Conservation (phyloP, 2,329 filamentous ascomycete genomes). For the Aspergillaceae sp. region DNA sequence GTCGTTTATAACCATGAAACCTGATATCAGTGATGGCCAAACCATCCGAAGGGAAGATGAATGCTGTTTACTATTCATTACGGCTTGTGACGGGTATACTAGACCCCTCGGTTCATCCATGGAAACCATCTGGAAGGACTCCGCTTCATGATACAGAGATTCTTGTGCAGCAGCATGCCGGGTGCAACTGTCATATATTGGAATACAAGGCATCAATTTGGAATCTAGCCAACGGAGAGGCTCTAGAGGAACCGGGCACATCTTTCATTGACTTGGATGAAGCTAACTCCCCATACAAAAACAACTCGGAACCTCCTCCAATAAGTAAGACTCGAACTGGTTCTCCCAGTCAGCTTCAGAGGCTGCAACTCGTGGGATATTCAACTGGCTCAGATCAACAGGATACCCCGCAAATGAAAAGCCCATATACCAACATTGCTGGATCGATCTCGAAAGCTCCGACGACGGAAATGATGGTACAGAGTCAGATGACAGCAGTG, state of each 20-base stretch:
- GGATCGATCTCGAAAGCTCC: slow-evolving; percentile 12
- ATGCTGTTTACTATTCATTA: slow-evolving; percentile 15
- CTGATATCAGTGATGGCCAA: slow-evolving; percentile 1
- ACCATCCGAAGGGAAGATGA: slow-evolving; percentile 13
- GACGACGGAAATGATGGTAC: slow-evolving; percentile 8
- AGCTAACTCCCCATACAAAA: not conserved
- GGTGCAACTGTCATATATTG: slow-evolving; percentile 12
- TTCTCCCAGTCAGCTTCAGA: slow-evolving; percentile 6
- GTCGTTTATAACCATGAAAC: slow-evolving; percentile 11
- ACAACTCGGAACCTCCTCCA: not conserved
- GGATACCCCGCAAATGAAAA: slow-evolving; percentile 12
- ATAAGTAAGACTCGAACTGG: not conserved
- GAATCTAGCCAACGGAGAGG: slow-evolving; percentile 4
- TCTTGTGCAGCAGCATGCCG: slow-evolving; percentile 10
- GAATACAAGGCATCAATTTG: slow-evolving; percentile 16
- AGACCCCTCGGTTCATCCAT: slow-evolving; percentile 10
- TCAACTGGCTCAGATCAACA: slow-evolving; percentile 13
- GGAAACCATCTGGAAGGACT: slow-evolving; percentile 16
- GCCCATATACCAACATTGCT: slow-evolving; percentile 12
- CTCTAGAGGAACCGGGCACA: not conserved
- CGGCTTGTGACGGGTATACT: slow-evolving; percentile 6
- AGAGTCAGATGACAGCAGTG: too few relatives aligned
- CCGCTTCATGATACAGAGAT: slow-evolving; percentile 12
- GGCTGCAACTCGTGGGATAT: slow-evolving; percentile 12
- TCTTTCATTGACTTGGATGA: not conserved